Conservation (phyloP, 2,329 filamentous ascomycete genomes). For the Tolypocladium tundrense region DNA sequence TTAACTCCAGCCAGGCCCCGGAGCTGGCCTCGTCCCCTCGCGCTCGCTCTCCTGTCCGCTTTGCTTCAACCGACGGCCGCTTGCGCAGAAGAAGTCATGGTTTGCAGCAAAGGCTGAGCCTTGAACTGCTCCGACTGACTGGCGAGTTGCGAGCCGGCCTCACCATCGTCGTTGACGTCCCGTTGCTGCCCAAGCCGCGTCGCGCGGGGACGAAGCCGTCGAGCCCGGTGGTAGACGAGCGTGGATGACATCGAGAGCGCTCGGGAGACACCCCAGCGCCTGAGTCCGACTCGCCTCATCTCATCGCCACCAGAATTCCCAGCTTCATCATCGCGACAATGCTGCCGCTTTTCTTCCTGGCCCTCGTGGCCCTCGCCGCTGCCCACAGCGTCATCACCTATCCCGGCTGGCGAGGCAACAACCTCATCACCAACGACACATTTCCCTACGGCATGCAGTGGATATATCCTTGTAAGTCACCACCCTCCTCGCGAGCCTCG, state of each 20-base stretch:
- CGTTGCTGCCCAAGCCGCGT: neutral
- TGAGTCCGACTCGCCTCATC: neutral
- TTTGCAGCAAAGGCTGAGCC: neutral
- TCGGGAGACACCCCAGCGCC: too few species aligned
- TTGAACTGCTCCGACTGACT: neutral
- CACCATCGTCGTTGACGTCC: neutral
- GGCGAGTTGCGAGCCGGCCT: neutral
- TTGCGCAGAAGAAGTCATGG: neutral
- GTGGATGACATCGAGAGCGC: neutral
- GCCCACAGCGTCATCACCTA: conserved; percentile 82
- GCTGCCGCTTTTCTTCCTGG: conserved; percentile 21
- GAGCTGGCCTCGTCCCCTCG: neutral
- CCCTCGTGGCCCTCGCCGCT: conserved; percentile 30
- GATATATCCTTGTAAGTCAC: conserved; percentile 76
- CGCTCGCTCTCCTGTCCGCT: neutral
- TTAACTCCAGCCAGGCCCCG: neutral
- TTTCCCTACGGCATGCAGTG: conserved; percentile 91
- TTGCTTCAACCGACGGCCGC: neutral
- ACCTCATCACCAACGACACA: conserved; percentile 65
- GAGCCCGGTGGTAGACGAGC: neutral
- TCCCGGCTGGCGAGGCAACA: conserved; percentile 80
- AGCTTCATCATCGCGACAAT: neutral
- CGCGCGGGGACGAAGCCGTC: neutral
- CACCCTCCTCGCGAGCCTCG: neutral
- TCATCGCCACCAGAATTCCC: neutral